Base-by-base conservation (phyloP, 176 grass and related monocot species). In the Cenchrus purpureus region DNA sequence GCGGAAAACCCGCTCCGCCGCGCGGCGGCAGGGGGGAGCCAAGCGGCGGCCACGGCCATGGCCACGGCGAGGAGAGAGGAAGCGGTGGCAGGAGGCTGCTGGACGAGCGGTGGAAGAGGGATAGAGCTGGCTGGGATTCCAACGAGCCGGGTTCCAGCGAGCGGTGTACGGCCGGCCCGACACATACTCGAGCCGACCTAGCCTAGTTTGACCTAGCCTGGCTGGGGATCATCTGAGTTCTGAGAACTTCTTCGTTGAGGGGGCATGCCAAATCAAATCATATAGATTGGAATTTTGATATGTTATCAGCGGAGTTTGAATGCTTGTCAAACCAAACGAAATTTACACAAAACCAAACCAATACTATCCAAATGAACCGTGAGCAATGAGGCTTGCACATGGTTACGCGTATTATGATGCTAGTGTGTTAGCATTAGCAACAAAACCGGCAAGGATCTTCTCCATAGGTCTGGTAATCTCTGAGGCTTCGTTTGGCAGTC, bases 381-480 rank as follows among this genome's bases (percentile, higher is more conserved):
- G 10, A 46, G n/a, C 11, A 53, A 37, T 46, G 10, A 43, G 11
- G 56, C 22, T 79, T 32, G 67, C 81, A 67, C 58, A 65, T 65
- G 74, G 48, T 88, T 68, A 25, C 54, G 44, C 52, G 53, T 59
- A 68, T 76, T 25, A 56, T 14, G 43, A 64, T n/a, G 79, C 20
- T 65, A 48, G 55, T 17, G 13, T 76, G 22, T 17, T 25, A 46
- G 72, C 6, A 77, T 17, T 25, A 46, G 72, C 6, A 77, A 58
- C 62, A 43, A 55, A 67, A 32, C 63, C 25, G 58, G 10, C 61
- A 16, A 42, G 64, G 12, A 25, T 51, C 12, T 14, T 73, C 75
- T 67, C 58, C 58, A 57, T 79, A 74, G 66, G 73, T 83, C 65
- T 84, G 67, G 58, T 78, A 58, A 6, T 25, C 3, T 59, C 49